phyloP scores from a whole-genome alignment of 176 grass and related monocot species.

The Puya raimondii region DNA sequence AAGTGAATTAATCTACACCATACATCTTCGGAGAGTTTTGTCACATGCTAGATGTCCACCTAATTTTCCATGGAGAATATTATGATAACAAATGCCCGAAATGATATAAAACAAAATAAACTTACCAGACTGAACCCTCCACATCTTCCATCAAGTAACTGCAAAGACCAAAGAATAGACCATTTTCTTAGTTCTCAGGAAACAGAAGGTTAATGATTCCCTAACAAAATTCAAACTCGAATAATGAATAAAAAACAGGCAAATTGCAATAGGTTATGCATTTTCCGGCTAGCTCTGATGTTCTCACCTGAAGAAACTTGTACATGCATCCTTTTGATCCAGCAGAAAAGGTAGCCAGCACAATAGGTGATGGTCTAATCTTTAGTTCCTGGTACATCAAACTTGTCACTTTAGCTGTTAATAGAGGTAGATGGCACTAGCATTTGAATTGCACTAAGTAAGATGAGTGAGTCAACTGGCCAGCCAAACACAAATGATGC shows the following conservation, averaged over 20 bases:
- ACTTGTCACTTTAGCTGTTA: neutral
- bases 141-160: conserved; percentile 77
- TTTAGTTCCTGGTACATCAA: conserved; percentile 62
- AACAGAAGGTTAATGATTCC: neutral
- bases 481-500: neutral
- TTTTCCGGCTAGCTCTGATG: neutral
- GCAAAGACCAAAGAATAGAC: conserved; percentile 17
- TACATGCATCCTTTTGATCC: conserved; percentile 81
- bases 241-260: neutral
- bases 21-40: too few species aligned
- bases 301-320: conserved; percentile 78
- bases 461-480: neutral
- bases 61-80: too few species aligned
- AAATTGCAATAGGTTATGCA: neutral
- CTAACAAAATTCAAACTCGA: neutral
- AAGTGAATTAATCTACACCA: too few species aligned
- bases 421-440: neutral
- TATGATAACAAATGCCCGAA: too few species aligned
- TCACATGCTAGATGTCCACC: too few species aligned
- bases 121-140: conserved; percentile 60
- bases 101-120: conserved; percentile 11
- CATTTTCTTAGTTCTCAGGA: neutral
- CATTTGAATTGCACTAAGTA: neutral
- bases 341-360: conserved; percentile 73
- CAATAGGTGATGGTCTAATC: conserved; percentile 45